Conservation (phyloP, 371 early-diverging fungal species). For the Syncephalis fuscata region DNA sequence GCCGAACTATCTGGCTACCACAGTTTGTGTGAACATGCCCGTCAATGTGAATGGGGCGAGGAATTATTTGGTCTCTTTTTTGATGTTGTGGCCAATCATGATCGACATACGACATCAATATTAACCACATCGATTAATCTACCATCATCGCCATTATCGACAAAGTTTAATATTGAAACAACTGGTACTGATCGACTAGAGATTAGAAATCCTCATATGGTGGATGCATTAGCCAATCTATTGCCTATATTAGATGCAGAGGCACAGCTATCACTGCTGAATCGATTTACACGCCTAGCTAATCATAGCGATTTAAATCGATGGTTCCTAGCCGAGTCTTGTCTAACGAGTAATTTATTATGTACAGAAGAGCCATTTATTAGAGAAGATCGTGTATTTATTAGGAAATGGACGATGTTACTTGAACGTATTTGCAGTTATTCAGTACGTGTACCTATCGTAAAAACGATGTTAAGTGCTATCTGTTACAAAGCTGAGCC, state of each 20-base stretch:
- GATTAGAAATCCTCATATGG: conserved; percentile 1
- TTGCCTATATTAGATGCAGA: conserved; percentile 4
- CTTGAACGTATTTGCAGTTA: conserved; percentile 8
- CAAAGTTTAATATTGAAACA: background rate
- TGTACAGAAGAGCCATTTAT: background rate
- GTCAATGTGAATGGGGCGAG: no score
- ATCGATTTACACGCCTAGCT: conserved; percentile 7
- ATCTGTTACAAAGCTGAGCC: conserved; percentile 6
- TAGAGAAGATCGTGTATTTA: background rate
- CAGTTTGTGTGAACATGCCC: no score
- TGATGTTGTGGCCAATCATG: no score
- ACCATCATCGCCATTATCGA: background rate
- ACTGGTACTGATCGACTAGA: no score
- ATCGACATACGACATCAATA: background rate
- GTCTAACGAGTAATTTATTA: conserved; percentile 4
- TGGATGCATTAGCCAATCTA: conserved; percentile 5
- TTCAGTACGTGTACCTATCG: conserved; percentile 9
- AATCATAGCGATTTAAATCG: conserved; percentile 9
- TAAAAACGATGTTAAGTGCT: conserved; percentile 8
- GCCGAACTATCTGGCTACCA: no score
- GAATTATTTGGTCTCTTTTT: no score
- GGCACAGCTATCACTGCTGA: conserved; percentile 4
- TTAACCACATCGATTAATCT: background rate
- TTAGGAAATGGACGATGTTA: conserved; percentile 5
- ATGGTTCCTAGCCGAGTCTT: conserved; percentile 8